Evolutionary conservation across 768 basidiomycete genomes (phyloP), one percentile per base, ranked within the genome.

Genomic region (Lentinula lateritia): DNA sequence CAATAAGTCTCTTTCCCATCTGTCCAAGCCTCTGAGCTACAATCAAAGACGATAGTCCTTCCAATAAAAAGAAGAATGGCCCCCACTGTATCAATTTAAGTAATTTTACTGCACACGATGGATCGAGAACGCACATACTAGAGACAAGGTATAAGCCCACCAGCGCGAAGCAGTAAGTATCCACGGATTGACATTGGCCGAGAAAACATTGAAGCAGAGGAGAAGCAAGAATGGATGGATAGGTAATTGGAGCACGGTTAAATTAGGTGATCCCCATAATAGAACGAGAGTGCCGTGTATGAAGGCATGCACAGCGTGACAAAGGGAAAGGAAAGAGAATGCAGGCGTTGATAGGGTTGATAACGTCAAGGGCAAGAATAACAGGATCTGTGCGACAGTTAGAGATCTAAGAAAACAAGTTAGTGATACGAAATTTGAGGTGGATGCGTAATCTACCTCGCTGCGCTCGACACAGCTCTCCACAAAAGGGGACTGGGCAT

Each of bases 221-320:
- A 94, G 86, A 46, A 94, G 85, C 38, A 94, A 81, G 73, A 93
- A 91, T 0, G 92, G 87, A 71, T 93, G 92, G 78, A 92, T 86
- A 8, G 92, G 92, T 36, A 93, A 83, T 74, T 94, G 92, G 60
- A 93, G 78, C 62, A 94, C 80, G 13, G 90, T 86, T 55, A 93
- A 79, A 13, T 84, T 81, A 50, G 84, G 77, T 12, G 89, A 90
- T 60, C 85, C 84, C 84, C 85, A 90, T 61, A 91, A 66, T 45
- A 90, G 79, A 62, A 84, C 77, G 67, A 93, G 78, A 2, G 90
- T 90, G 60, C 92, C 90, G 78, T 94, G 92, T 52, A 93, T 84
- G 72, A 93, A 79, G 0, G 90, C 85, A 70, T 93, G 92, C 36
- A 82, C 67, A 55, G 88, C 87, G 56, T 93, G 78, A 12, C 93